Evolutionary conservation across 306 rosid species (phyloP), one percentile per base, ranked within the genome.

Genomic region (Inga leiocalycina): DNA sequence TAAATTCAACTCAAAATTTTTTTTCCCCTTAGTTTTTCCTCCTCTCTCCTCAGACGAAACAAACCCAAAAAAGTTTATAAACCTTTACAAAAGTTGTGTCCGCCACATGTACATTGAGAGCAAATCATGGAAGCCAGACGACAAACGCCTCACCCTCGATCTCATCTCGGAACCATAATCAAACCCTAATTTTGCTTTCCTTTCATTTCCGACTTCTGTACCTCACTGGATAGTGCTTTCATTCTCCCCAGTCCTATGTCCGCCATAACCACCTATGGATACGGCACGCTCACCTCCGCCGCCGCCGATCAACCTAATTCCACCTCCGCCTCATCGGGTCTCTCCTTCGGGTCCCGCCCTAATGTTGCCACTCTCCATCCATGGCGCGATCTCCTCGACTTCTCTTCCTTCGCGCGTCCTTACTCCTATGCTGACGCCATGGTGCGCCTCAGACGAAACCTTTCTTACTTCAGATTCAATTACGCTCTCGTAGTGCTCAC

Each of bases 371-470:
- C 79, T 20, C 20, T 52, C 67, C 79, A 66, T 34, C 67, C 79
- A 35, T 75, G 66, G 79, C 67, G 67, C 67, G 34, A 54, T 44
- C 67, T 75, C 12, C 44, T 75, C 7, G 49, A 52, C 79, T 17
- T 51, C 79, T 76, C 80, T 16, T 41, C 80, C 54, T 37, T 57
- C 70, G 41, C 70, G 4, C 71, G 51, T 41, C 80, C 80, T 3
- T 7, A n/a, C 39, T 57, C 37, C n/a, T 76, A 76, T 16, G 80
- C 52, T 0, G 80, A 76, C 64, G 80, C 80, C 39, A 76, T 76
- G 80, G 51, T 13, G 14, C 80, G 70, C 10, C 39, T 76, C 70
- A 56, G 80, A 15, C 70, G 70, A 24, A 76, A 57, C 27, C 80
- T 76, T 54, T 20, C 37, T n/a, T 76, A 57, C 70, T 76, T 76